Evolutionary conservation across 2,329 filamentous ascomycete genomes (phyloP), one percentile per base, ranked within the genome.

Genomic region (Pyrenophora seminiperda): DNA sequence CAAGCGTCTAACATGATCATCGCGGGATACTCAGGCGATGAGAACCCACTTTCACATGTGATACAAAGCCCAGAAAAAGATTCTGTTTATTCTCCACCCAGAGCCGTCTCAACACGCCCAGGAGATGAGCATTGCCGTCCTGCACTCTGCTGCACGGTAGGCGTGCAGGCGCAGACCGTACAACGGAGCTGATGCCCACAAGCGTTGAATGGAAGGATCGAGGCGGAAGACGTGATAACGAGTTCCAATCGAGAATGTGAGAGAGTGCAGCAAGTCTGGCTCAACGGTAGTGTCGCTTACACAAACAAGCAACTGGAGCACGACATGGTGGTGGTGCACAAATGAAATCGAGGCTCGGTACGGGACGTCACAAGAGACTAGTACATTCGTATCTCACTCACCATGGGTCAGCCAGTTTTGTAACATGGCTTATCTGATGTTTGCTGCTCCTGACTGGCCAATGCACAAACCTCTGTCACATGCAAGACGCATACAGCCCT

Each of bases 381-480:
- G 22, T 30, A 33, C n/a, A 19, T 18, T 19, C 30, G 30, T 41
- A 38, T 39, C 36, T 39, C 33, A 17, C 30, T 4, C 30, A 24
- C 19, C 32, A 40, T 40, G 14, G 37, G 11, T 34, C 7, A 38
- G 17, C 24, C 29, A 38, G 36, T 11, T 38, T 19, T 20, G 5
- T 13, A 27, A 41, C 22, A 37, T 31, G 38, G 38, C 15, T 43
- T 39, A 39, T 45, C 47, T 50, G 51, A 51, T 47, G 50, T 53
- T 53, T 20, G 41, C 22, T 17, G 13, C 18, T 17, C 27, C 27
- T 32, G 40, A 54, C n/a, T 50, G 58, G 55, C 48, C 56, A 59
- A 56, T 44, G 53, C 56, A 22, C 42, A 20, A 20, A 7, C 14
- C 38, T 19, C 54, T 65, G 61, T 65, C 62, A 65, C 62, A 65